A percentile compares a stretch with the other conserved stretches of the same genome.
phyloP scores from a whole-genome alignment of 179 eudicot genomes.

The Amaranthus tricolor region DNA sequence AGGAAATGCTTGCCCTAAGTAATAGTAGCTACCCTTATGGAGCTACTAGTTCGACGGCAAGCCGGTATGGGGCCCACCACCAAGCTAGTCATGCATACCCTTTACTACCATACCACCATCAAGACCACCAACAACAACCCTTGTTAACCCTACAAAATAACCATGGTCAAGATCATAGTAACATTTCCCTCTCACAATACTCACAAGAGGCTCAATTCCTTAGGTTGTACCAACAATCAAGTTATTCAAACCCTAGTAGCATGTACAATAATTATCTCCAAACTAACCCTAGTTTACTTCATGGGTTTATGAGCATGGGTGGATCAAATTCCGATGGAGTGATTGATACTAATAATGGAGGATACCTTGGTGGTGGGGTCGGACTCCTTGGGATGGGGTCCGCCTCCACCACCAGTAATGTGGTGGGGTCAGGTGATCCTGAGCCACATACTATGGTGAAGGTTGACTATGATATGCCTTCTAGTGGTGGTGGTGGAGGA shows the following conservation, averaged over 20 bases:
- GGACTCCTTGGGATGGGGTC: constrained; percentile 23
- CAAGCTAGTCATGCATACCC: constrained; percentile 41
- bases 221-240: constrained; percentile 45
- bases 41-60: constrained; percentile 28
- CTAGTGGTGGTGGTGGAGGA: constrained; percentile 18
- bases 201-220: constrained; percentile 49
- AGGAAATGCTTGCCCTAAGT: constrained; percentile 60
- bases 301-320: constrained; percentile 77
- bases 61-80: constrained; percentile 30
- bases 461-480: constrained; percentile 36
- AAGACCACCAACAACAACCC: constrained; percentile 42
- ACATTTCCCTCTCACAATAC: constrained; percentile 37
- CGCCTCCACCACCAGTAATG: constrained; percentile 19
- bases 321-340: constrained; percentile 35
- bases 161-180: constrained; percentile 37
- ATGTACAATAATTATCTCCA: constrained; percentile 44
- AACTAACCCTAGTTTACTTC: constrained; percentile 58
- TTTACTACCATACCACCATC: constrained; percentile 40
- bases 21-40: constrained; percentile 44
- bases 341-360: constrained; percentile 34
- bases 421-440: constrained; percentile 22
- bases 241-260: constrained; percentile 30
- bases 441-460: constrained; percentile 30
- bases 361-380: constrained; percentile 20
- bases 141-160: constrained; percentile 53